These are phyloP conservation scores for Paxillus involutus DNA, from an alignment of 768 basidiomycete genomes.

Conservation along the genomic window DNA sequence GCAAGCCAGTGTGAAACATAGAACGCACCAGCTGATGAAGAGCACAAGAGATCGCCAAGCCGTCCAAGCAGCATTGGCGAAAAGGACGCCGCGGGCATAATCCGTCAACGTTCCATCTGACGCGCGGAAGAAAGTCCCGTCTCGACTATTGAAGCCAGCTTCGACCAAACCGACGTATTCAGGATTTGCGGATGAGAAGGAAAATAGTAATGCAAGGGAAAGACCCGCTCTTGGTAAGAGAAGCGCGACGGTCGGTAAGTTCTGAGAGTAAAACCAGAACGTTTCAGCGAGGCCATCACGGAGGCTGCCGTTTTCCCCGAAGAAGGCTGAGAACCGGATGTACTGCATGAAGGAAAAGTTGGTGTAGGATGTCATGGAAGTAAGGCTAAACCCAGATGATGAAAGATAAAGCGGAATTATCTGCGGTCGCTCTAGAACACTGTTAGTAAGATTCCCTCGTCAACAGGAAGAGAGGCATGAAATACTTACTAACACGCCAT, in stretches of 20 bases:
- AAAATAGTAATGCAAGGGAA: constrained; percentile 67
- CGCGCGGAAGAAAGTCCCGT: constrained; percentile 71
- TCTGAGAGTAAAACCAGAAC: constrained; percentile 82
- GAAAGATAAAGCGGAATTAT: constrained; percentile 85
- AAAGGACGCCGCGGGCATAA: constrained; percentile 78
- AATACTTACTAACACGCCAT: constrained; percentile 76
- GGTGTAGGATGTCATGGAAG: constrained; percentile 75
- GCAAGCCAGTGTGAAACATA: not conserved
- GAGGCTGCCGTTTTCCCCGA: constrained; percentile 46
- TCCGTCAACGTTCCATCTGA: constrained; percentile 64
- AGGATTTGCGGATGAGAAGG: constrained; percentile 53
- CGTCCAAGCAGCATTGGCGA: constrained; percentile 81
- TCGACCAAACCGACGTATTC: constrained; percentile 46
- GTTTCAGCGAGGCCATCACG: constrained; percentile 76
- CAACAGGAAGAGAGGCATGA: constrained; percentile 17
- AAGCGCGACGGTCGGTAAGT: constrained; percentile 77
- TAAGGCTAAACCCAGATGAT: constrained; percentile 71
- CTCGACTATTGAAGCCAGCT: constrained; percentile 52
- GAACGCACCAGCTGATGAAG: constrained; percentile 59
- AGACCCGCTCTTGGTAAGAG: constrained; percentile 83
- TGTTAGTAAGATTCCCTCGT: constrained; percentile 5
- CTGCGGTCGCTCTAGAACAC: constrained; percentile 68
- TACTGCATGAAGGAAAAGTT: constrained; percentile 85
- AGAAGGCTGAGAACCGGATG: constrained; percentile 71
- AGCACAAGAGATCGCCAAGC: constrained; percentile 73